Evolutionary conservation across 345 rosid species (phyloP), one percentile per base, ranked within the genome.

Genomic region (Eucalyptus caleyi): DNA sequence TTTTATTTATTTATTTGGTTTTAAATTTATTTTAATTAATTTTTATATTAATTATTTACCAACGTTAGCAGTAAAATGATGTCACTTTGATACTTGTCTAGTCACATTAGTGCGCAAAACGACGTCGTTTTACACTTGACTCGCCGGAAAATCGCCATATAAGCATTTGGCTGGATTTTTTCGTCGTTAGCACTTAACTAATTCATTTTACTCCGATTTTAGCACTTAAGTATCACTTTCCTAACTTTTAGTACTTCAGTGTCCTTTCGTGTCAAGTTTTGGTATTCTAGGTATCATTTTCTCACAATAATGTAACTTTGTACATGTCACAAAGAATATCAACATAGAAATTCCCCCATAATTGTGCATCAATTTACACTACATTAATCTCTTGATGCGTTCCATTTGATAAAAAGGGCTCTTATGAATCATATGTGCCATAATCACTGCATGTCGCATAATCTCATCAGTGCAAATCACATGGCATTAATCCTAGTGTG

Each of bases 121-220:
- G 9, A 7, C 2, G 0, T 53, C 8, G 0, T 53, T 53, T 53
- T 53, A 53, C 2, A 2, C 9, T 53, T 53, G 56, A 18, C 24
- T 53, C 2, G 0, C 2, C 0, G 4, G 4, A 53, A 53, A 53
- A 53, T 53, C 4, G 2, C 56, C 56, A 53, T 10, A 2, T 53
- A 3, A 53, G 56, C 56, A 3, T 53, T 53, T 53, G 4, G 56
- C 4, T 3, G 1, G 23, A 53, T 19, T 53, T 53, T 53, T 53
- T 53, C 9, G 10, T 9, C 0, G 0, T 53, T 53, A 1, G 1
- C 4, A 53, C 56, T 53, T 53, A 53, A 19, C 1, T 19, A 10
- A 19, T 53, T 0, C 2, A 19, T 53, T 53, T 53, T 19, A 0
- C 10, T 53, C 24, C 0, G 4, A 53, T 53, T 19, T 53, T 53